These are phyloP conservation scores for Gentiana macrophylla DNA, from an alignment of 257 asterid species.

Conservation along the genomic window DNA sequence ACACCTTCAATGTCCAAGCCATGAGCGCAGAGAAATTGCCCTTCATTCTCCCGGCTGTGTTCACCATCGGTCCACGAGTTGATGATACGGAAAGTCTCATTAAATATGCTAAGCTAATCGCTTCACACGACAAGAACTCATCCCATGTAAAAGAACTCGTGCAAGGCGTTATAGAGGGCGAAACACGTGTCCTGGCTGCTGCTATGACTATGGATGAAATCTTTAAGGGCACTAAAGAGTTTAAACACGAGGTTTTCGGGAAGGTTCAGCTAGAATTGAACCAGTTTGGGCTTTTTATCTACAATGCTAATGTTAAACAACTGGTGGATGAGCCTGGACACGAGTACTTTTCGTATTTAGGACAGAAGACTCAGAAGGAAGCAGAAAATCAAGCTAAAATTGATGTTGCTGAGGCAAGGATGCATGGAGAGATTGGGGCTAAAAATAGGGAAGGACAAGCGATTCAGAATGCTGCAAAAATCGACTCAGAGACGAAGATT, in stretches of 20 bases:
- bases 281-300: constrained; percentile 5
- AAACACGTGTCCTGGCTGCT: constrained; percentile 9
- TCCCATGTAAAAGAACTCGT: constrained; percentile 4
- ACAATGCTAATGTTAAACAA: constrained; percentile 9
- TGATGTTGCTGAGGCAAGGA: constrained; percentile 6
- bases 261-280: constrained; percentile 6
- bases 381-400: constrained; percentile 5
- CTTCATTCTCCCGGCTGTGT: constrained; percentile 6
- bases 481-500: constrained; percentile 7
- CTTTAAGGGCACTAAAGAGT: constrained; percentile 4
- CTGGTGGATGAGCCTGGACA: constrained; percentile 1
- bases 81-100: neutral
- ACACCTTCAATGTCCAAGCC: constrained; percentile 7
- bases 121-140: constrained; percentile 5
- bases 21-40: constrained; percentile 9
- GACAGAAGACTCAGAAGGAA: constrained; percentile 8
- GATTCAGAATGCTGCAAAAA: constrained; percentile 2
- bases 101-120: constrained; percentile 4
- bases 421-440: constrained; percentile 3
- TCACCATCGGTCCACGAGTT: constrained; percentile 4
- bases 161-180: constrained; percentile 8
- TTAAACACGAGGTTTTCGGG: constrained; percentile 2
- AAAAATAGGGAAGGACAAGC: constrained; percentile 3
- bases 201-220: constrained; percentile 7
- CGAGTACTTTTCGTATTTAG: constrained; percentile 6